phyloP scores from a whole-genome alignment of 352 stramenopile species.

The Globisporangium radiosum region DNA sequence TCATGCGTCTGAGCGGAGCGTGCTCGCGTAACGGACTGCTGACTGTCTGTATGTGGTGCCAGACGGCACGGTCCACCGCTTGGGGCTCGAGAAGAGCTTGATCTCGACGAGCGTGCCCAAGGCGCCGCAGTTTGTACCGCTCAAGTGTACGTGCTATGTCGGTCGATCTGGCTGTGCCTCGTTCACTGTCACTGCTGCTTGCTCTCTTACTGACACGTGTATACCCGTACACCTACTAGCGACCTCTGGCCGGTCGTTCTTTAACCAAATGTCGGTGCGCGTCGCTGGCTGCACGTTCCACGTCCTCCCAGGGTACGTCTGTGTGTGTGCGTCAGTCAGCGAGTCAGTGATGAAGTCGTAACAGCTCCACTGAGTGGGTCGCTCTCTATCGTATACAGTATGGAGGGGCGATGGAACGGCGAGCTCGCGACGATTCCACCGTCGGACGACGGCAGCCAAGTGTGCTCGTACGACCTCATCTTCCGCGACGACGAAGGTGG shows the following conservation, averaged over 20 bases:
- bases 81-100: constrained; percentile 82
- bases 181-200: no score
- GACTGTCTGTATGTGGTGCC: not conserved
- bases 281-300: constrained; percentile 84
- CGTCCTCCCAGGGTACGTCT: constrained; percentile 54
- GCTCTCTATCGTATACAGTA: constrained; percentile 18
- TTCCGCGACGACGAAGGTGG: constrained; percentile 77
- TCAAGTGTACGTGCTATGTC: constrained; percentile 28
- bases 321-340: not conserved
- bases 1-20: not conserved
- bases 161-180: no score
- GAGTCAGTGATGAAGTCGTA: not conserved
- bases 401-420: constrained; percentile 85
- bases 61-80: constrained; percentile 76
- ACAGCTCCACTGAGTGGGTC: not conserved
- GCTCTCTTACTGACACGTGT: not conserved
- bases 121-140: constrained; percentile 44
- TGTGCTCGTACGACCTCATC: constrained; percentile 81
- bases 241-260: constrained; percentile 56
- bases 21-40: no score
- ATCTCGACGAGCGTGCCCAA: constrained; percentile 51
- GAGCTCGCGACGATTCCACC: constrained; percentile 64
- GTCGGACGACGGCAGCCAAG: constrained; percentile 76
- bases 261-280: constrained; percentile 83
- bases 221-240: not conserved